Base-by-base conservation (phyloP, 2,329 filamentous ascomycete genomes). In the Xylariaceae sp. region DNA sequence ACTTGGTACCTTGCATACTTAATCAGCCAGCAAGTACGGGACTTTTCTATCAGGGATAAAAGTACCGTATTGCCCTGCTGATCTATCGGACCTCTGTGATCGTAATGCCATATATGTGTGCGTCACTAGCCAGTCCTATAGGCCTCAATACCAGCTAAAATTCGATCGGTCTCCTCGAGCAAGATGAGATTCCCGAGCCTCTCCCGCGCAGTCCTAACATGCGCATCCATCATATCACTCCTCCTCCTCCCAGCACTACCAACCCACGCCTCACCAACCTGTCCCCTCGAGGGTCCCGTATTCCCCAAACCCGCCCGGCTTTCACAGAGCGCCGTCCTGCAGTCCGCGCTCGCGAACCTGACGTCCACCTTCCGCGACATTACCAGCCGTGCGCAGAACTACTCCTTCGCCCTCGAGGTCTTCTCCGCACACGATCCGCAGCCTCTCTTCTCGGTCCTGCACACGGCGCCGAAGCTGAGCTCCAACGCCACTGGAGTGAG, bases 381-480 rank as follows among this genome's bases (percentile, higher is more conserved):
- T 21, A 54, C 51, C 6, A 40, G 28, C 3, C 35, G 32, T 16
- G 53, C 55, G 8, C 43, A 48, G 17, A 50, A 53, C 6, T 62
- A 59, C 15, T 66, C 63, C 5, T 62, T 66, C 36, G 61, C 64
- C 3, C 24, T 67, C 1, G 56, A 65, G 19, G 50, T 67, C 5
- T 68, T 64, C 50, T 66, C 62, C 2, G 51, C 55, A 3, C 43
- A 53, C 21, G 53, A 62, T 5, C 36, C 46, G 2, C 36, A 44
- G n/a, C 51, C 61, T 1, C 36, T 65, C 12, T 63, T 59, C 34
- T 50, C 56, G 5, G 59, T 62, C 16, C 59, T 59, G 15, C 59
- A 63, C 37, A 62, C 60, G 5, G 57, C 59, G n/a, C 55, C 57
- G 8, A 48, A 46, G 6, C 47, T 61, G 19, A 46, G 35, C 16